phyloP scores from a whole-genome alignment of 2,329 filamentous ascomycete species.

The Trichophyton equinum region DNA sequence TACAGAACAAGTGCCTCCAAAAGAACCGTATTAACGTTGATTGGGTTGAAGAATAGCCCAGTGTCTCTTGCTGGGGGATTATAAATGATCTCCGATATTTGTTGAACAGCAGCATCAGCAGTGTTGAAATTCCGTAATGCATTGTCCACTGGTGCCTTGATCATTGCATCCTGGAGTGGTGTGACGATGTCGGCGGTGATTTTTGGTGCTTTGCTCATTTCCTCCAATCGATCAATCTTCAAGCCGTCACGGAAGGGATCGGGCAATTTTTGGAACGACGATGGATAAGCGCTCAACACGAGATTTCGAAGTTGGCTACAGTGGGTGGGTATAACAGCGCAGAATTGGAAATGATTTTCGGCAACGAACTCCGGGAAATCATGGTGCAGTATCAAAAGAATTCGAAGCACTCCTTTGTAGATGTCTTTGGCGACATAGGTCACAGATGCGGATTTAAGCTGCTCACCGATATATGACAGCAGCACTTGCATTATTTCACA shows the following conservation, averaged over 20 bases:
- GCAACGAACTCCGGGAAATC: constrained; percentile 90
- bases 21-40: constrained; percentile 56
- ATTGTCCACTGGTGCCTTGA: constrained; percentile 43
- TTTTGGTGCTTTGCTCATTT: constrained; percentile 55
- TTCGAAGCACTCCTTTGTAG: constrained; percentile 70
- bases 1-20: constrained; percentile 77
- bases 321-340: constrained; percentile 66
- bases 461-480: constrained; percentile 61
- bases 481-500: constrained; percentile 61
- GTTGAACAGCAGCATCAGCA: constrained; percentile 56
- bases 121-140: constrained; percentile 46
- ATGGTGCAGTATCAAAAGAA: constrained; percentile 76
- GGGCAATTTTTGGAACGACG: constrained; percentile 55
- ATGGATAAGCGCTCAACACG: constrained; percentile 67
- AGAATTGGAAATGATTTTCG: constrained; percentile 72
- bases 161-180: constrained; percentile 36
- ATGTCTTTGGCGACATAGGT: constrained; percentile 63
- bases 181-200: constrained; percentile 51
- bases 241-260: constrained; percentile 61
- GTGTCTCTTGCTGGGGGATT: constrained; percentile 46
- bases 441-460: constrained; percentile 61
- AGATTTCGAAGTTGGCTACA: constrained; percentile 82
- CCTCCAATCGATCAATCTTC: constrained; percentile 65
- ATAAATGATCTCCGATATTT: constrained; percentile 62
- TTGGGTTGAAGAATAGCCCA: constrained; percentile 52